Percentiles rank a stretch among this genome's conserved stretches.
Evolutionary conservation across 345 rosid genomes (phyloP).

Genomic region (Lepidium aucheri): DNA sequence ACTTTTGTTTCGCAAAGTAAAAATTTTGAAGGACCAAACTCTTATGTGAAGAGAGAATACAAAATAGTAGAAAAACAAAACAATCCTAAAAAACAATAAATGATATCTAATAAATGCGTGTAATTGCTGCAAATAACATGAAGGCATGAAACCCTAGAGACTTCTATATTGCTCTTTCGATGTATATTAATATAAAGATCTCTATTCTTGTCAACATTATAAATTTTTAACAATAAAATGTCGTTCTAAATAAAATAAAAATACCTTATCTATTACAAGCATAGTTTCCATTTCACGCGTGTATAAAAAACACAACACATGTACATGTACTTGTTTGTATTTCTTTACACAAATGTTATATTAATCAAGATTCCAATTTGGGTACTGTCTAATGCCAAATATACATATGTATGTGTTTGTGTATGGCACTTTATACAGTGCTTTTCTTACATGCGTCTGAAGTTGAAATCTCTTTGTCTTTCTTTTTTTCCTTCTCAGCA

Average conservation of each 20-base stretch:
- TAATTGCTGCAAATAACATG: background rate
- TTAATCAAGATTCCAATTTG: conserved; percentile 4
- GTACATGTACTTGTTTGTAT: background rate
- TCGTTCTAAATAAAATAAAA: background rate
- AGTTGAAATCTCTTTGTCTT: background rate
- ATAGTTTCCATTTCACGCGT: background rate
- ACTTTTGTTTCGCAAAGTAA: background rate
- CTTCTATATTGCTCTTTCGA: conserved; percentile 8
- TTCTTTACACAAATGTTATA: background rate
- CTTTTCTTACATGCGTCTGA: background rate
- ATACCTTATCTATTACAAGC: background rate
- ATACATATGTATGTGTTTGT: background rate
- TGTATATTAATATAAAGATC: conserved; percentile 9
- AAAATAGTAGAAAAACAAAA: background rate
- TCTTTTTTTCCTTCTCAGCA: background rate
- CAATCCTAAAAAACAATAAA: background rate
- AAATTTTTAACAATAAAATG: background rate
- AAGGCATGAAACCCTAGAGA: conserved; percentile 18
- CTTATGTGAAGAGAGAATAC: conserved; percentile 1
- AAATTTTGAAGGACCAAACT: conserved; percentile 2
- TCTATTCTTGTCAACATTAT: background rate
- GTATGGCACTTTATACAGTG: background rate
- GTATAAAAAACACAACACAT: background rate
- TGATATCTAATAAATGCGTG: background rate
- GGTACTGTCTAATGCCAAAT: conserved; percentile 9